A percentile compares a stretch with the other conserved stretches of the same genome.
Conservation (phyloP, 306 rosid genomes). For the Rosa chinensis region DNA sequence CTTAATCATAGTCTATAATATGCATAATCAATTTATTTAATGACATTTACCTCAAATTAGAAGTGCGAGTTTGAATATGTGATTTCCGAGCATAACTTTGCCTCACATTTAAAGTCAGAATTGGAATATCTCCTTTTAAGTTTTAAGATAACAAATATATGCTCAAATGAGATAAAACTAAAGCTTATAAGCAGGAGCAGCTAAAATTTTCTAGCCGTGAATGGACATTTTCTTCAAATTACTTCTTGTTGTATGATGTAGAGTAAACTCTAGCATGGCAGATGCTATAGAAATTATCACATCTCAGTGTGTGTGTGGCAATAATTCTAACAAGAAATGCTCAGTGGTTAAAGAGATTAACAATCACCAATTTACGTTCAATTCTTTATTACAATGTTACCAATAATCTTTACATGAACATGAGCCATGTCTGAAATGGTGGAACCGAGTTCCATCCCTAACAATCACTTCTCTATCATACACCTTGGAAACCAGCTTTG, state of each 20-base stretch:
- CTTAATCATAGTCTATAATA: too few relatives aligned
- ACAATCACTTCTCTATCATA: constrained; percentile 63
- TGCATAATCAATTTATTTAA: too few relatives aligned
- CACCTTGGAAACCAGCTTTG: constrained; percentile 57
- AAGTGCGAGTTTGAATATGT: too few relatives aligned
- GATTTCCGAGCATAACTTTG: too few relatives aligned
- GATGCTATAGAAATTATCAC: neutral
- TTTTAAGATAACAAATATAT: too few relatives aligned
- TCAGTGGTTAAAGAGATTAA: neutral
- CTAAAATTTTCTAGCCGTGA: too few relatives aligned
- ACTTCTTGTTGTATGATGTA: too few relatives aligned
- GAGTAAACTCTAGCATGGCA: neutral
- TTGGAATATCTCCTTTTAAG: neutral
- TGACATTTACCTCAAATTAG: too few relatives aligned
- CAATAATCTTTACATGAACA: constrained; percentile 81
- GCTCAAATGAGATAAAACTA: too few relatives aligned
- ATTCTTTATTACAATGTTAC: constrained; percentile 29
- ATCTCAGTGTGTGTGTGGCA: neutral
- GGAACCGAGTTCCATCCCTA: constrained; percentile 76
- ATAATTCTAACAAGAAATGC: neutral
- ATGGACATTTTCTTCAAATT: too few relatives aligned
- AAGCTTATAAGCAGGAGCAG: too few relatives aligned
- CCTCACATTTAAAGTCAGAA: neutral
- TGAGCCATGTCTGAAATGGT: constrained; percentile 67
- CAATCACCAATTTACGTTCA: neutral